phyloP scores from a whole-genome alignment of 257 asterid genomes.

The Solanum boliviense region DNA sequence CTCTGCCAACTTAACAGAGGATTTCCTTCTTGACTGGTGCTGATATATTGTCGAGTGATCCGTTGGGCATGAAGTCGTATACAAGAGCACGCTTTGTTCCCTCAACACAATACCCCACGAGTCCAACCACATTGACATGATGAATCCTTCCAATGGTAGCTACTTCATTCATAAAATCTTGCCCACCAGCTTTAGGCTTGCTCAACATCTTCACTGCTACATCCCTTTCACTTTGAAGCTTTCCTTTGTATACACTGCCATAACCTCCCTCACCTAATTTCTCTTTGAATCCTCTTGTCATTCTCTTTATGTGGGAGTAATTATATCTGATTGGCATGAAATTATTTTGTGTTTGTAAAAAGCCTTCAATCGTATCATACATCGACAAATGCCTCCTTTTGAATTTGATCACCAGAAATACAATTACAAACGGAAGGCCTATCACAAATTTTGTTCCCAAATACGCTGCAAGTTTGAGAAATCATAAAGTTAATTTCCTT shows the following conservation, averaged over 20 bases:
- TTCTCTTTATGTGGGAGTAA: background rate
- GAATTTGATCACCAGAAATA: background rate
- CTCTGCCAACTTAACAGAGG: background rate
- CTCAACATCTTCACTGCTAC: background rate
- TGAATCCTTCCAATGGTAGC: background rate
- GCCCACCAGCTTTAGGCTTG: background rate
- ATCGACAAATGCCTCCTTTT: background rate
- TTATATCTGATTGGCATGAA: background rate
- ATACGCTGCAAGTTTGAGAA: background rate
- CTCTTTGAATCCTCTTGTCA: background rate
- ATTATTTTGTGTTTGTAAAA: background rate
- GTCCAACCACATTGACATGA: background rate
- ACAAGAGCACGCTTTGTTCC: background rate
- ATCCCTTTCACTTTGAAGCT: background rate
- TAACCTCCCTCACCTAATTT: background rate
- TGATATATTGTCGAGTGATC: background rate
- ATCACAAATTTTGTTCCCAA: background rate
- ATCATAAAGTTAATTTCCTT: no score
- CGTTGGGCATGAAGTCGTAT: background rate
- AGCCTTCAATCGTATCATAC: background rate
- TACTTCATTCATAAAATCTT: background rate
- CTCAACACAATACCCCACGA: background rate
- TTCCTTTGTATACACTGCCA: background rate
- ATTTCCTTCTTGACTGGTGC: background rate
- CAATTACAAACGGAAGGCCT: background rate